These are phyloP conservation scores for Geosmithia putterillii DNA, from an alignment of 2,329 filamentous ascomycete genomes.

Conservation along the genomic window DNA sequence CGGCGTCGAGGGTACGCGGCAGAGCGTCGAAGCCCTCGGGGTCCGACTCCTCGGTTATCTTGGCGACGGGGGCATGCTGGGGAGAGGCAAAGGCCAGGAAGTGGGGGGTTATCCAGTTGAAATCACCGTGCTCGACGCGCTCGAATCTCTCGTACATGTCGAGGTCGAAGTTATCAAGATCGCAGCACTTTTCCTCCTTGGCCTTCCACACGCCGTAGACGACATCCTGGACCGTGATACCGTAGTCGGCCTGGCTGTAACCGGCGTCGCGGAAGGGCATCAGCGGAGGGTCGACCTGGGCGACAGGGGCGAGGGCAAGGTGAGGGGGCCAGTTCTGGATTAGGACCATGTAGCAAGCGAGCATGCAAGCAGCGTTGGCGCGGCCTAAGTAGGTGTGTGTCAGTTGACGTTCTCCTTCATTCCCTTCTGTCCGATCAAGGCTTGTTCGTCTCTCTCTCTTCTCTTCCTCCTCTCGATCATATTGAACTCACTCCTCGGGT, in stretches of 20 bases:
- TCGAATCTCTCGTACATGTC: slow-evolving; percentile 96
- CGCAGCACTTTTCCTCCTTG: slow-evolving; percentile 88
- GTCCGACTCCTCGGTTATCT: slow-evolving; percentile 61
- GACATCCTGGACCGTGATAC: slow-evolving; percentile 89
- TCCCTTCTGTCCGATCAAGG: not conserved
- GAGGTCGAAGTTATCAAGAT: slow-evolving; percentile 85
- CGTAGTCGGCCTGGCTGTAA: slow-evolving; percentile 96
- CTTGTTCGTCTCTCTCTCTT: not conserved
- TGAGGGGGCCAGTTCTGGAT: slow-evolving; percentile 98
- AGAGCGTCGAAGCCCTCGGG: slow-evolving; percentile 36
- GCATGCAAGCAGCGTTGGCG: slow-evolving; percentile 85
- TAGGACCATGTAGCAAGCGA: slow-evolving; percentile 97
- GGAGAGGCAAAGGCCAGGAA: slow-evolving; percentile 96
- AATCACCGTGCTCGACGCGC: slow-evolving; percentile 94
- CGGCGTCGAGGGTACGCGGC: slow-evolving; percentile 62
- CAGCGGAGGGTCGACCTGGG: slow-evolving; percentile 89
- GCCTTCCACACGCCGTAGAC: slow-evolving; percentile 99
- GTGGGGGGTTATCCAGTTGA: slow-evolving; percentile 96
- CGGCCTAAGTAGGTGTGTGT: slow-evolving; percentile 41
- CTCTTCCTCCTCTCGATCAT: no score
- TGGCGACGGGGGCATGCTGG: slow-evolving; percentile 64
- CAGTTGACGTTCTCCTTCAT: not conserved
- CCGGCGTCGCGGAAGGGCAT: slow-evolving; percentile 99
- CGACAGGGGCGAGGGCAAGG: slow-evolving; percentile 85
- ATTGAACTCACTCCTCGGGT: slow-evolving; percentile 73